Evolutionary conservation across 2,329 filamentous ascomycete species (phyloP), one percentile per base, ranked within the genome.

Genomic region (Aspergillus sp.): DNA sequence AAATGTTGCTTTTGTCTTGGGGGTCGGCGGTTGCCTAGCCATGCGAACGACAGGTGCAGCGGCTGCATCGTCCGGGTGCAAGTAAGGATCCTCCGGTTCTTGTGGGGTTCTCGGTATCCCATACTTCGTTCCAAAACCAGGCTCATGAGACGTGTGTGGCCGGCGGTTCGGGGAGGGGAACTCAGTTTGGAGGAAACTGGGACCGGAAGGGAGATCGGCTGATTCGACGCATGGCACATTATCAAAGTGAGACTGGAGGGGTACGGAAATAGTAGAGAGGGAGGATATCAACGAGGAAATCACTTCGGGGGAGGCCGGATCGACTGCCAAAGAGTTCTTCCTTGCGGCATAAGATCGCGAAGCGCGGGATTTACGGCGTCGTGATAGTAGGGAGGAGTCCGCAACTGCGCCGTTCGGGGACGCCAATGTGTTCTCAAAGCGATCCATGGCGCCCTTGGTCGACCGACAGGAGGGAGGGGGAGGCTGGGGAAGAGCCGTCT

Each of bases 31-130:
- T 5, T 83, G 85, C 64, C 90, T 90, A 30, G 88, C 80, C 30
- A 90, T 94, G 53, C 85, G 83, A 57, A 94, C 79, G 46, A 91
- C 79, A 12, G 89, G 88, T 8, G 88, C 70, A 50, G 75, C 71
- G 30, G 78, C 78, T 38, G 77, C 77, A 67, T 81, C 76, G 62
- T 80, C 76, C 33, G 74, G 69, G 52, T 74, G 72, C 45, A 75
- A 52, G 54, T 73, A 70, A 42, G 72, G 68, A 33, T 75, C 72
- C 42, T 78, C 72, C 40, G 71, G 60, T 8, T 79, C 73, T 44
- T 74, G 73, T 4, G 76, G 71, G 41, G 76, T 70, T 43, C 76
- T 72, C 64, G 80, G 84, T 49, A 80, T 76, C 49, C 83, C 80
- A 75, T 88, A 88, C 61, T 87, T 85, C 67, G 87, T 79, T 41